These are phyloP conservation scores for Vaccinium myrtillus DNA, from an alignment of 148 eudicot genomes.

Conservation along the genomic window DNA sequence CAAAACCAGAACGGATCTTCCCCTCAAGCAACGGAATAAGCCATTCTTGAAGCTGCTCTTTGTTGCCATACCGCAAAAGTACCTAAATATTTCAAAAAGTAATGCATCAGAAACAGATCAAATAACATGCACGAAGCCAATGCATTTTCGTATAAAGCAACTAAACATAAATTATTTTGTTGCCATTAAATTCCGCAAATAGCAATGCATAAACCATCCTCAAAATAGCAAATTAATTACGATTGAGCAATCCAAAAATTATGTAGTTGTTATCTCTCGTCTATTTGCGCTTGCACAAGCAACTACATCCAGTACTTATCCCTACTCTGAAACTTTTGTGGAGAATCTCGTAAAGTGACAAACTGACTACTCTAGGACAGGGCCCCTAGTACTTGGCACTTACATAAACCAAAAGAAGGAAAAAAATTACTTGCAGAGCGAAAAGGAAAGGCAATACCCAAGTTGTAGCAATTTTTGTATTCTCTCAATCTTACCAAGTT, in stretches of 20 bases:
- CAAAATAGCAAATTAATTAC: neutral
- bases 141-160: neutral
- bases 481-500: constrained; percentile 8
- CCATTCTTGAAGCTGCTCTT: constrained; percentile 85
- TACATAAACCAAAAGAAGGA: neutral
- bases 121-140: neutral
- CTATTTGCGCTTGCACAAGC: neutral
- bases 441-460: neutral
- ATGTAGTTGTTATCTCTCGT: neutral
- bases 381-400: neutral
- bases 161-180: neutral
- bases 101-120: constrained; percentile 10
- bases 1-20: constrained; percentile 88
- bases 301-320: neutral
- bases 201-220: neutral
- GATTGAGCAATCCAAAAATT: neutral
- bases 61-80: constrained; percentile 82
- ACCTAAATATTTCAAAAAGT: constrained; percentile 43
- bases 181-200: neutral
- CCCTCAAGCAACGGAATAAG: constrained; percentile 92
- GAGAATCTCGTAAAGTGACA: neutral
- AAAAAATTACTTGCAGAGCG: neutral
- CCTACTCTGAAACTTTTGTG: neutral
- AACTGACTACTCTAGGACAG: neutral
- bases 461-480: neutral